Percentiles rank a stretch among this genome's conserved stretches.
Conservation (phyloP, 2,329 filamentous ascomycete species). For the Epichloe baconii region DNA sequence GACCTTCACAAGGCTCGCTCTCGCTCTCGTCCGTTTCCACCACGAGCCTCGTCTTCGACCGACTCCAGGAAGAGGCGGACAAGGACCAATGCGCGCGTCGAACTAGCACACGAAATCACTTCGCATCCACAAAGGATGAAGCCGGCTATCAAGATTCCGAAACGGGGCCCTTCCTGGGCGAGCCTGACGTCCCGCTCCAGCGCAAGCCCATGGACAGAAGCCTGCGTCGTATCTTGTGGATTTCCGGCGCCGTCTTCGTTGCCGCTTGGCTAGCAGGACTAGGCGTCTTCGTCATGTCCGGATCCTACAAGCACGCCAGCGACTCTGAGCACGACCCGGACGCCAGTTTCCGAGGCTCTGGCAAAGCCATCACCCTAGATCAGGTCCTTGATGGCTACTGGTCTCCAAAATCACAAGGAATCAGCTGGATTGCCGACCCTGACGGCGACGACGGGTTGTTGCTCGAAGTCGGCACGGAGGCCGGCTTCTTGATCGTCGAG, state of each 20-base stretch:
- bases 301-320: constrained; percentile 53
- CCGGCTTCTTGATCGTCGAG: constrained; percentile 73
- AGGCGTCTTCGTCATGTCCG: constrained; percentile 50
- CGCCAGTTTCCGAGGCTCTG: constrained; percentile 49
- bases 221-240: constrained; percentile 48
- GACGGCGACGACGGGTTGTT: constrained; percentile 73
- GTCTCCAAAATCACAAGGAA: constrained; percentile 47
- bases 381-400: constrained; percentile 57
- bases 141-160: constrained; percentile 29
- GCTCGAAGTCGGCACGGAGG: constrained; percentile 56
- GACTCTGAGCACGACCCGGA: constrained; percentile 53
- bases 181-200: constrained; percentile 21
- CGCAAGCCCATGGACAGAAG: constrained; percentile 50
- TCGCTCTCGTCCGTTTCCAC: constrained; percentile 71
- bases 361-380: constrained; percentile 61
- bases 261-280: constrained; percentile 58
- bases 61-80: constrained; percentile 46
- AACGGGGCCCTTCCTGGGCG: constrained; percentile 38
- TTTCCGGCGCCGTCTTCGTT: constrained; percentile 46
- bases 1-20: constrained; percentile 41
- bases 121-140: constrained; percentile 20
- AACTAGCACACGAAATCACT: constrained; percentile 9
- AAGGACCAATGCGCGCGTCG: constrained; percentile 14
- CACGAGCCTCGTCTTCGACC: constrained; percentile 70
- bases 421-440: constrained; percentile 65